A percentile compares a stretch with the other conserved stretches of the same genome.
Conservation (phyloP, 306 rosid species). For the Astragalus glycyphyllos region DNA sequence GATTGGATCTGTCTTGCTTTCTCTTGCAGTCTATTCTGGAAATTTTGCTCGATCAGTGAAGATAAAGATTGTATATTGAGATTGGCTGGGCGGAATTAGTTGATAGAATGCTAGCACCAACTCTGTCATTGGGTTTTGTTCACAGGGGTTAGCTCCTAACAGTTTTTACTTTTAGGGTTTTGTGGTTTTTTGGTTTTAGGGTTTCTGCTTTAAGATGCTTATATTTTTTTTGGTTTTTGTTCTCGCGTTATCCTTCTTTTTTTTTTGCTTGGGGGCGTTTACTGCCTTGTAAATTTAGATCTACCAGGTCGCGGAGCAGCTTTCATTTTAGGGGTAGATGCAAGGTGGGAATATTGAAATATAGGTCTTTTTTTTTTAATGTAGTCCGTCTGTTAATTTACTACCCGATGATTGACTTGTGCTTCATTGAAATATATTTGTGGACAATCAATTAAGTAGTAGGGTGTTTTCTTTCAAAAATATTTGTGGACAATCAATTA, state of each 20-base stretch:
- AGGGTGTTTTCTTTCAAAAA: slow-evolving; percentile 41
- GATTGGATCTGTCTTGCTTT: slow-evolving; percentile 50
- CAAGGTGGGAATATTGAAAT: slow-evolving; percentile 84
- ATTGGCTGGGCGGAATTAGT: slow-evolving; percentile 55
- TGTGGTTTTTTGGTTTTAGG: slow-evolving; percentile 75
- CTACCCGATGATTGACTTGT: slow-evolving; percentile 39
- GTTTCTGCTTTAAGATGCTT: slow-evolving; percentile 40
- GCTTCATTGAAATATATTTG: slow-evolving; percentile 31
- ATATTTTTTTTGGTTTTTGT: slow-evolving; percentile 44
- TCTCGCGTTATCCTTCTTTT: slow-evolving; percentile 5
- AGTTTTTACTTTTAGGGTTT: slow-evolving; percentile 72
- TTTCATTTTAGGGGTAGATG: slow-evolving; percentile 69
- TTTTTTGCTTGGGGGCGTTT: slow-evolving; percentile 55
- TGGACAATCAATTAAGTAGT: slow-evolving; percentile 48
- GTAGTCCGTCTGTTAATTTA: background rate
- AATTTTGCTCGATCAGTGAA: slow-evolving; percentile 54
- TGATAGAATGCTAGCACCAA: slow-evolving; percentile 49
- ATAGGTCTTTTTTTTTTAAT: slow-evolving; percentile 44
- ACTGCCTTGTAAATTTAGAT: slow-evolving; percentile 81
- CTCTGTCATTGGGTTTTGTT: slow-evolving; percentile 57
- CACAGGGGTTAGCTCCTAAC: slow-evolving; percentile 75
- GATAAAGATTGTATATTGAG: slow-evolving; percentile 52
- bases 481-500: slow-evolving; percentile 46
- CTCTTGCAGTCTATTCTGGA: slow-evolving; percentile 46
- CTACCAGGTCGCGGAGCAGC: slow-evolving; percentile 61